These are phyloP conservation scores for Teunomyces pallodes DNA, from an alignment of 805 yeast genomes.

Conservation along the genomic window DNA sequence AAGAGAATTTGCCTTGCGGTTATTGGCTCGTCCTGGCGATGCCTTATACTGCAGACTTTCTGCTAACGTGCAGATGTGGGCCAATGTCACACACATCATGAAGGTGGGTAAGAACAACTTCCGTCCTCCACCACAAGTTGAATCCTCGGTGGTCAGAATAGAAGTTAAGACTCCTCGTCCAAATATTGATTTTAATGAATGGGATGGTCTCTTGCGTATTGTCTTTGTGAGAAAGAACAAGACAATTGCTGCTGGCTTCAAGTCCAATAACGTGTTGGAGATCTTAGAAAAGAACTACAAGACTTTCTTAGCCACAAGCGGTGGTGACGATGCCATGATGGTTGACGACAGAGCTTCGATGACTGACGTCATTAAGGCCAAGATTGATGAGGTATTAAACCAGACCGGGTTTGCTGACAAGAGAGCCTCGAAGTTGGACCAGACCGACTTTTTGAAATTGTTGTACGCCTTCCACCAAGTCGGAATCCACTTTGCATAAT, in stretches of 20 bases:
- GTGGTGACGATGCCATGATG: constrained; percentile 41
- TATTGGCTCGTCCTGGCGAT: constrained; percentile 97
- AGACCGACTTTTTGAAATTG: constrained; percentile 84
- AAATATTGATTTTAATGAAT: constrained; percentile 87
- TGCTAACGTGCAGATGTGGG: constrained; percentile 99
- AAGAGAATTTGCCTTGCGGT: constrained; percentile 91
- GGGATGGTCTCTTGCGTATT: constrained; percentile 94
- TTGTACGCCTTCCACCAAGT: constrained; percentile 94
- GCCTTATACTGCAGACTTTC: constrained; percentile 86
- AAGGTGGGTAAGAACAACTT: constrained; percentile 96
- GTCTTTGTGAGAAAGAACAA: constrained; percentile 92
- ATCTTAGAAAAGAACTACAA: constrained; percentile 87
- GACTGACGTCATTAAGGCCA: constrained; percentile 55
- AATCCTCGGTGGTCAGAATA: constrained; percentile 90
- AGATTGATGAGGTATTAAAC: constrained; percentile 68
- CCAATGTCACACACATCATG: constrained; percentile 97
- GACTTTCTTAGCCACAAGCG: constrained; percentile 60
- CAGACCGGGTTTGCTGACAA: constrained; percentile 81
- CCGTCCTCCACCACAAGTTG: constrained; percentile 98
- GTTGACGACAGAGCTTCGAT: constrained; percentile 41
- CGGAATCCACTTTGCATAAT: constrained; percentile 90
- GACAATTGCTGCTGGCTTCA: constrained; percentile 90
- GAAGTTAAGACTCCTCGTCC: constrained; percentile 94
- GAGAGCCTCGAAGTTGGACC: constrained; percentile 93
- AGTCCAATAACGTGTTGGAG: constrained; percentile 71